These are phyloP conservation scores for Epichloe elymi DNA, from an alignment of 2,329 filamentous ascomycete species.

Conservation along the genomic window DNA sequence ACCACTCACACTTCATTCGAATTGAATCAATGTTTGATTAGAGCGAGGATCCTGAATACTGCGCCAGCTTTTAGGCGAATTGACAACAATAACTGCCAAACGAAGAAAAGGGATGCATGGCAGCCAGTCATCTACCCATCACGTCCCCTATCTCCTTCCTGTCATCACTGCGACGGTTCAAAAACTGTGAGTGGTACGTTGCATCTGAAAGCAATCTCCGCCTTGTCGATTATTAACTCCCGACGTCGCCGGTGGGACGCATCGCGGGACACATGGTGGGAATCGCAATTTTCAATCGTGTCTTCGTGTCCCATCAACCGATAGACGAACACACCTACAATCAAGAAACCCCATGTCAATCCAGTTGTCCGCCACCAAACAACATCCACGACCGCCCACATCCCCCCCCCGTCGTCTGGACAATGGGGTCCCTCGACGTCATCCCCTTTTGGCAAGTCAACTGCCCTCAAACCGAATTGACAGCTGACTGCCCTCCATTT, in stretches of 20 bases:
- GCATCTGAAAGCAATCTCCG: background rate
- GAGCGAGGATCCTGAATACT: too few species aligned
- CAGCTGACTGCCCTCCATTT: constrained; percentile 57
- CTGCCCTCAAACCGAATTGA: constrained; percentile 48
- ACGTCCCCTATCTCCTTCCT: too few species aligned
- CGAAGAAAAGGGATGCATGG: too few species aligned
- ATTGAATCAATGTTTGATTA: too few species aligned
- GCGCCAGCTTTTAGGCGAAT: too few species aligned
- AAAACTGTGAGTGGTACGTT: too few species aligned
- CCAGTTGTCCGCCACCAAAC: background rate
- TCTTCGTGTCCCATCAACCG: background rate
- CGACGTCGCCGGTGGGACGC: background rate
- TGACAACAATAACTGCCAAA: too few species aligned
- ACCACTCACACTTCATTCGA: too few species aligned
- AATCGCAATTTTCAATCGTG: background rate
- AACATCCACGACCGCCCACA: background rate
- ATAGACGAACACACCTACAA: too few species aligned
- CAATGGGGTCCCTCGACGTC: constrained; percentile 23
- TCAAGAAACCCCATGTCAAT: too few species aligned
- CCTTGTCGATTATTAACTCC: background rate
- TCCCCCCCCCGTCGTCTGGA: background rate
- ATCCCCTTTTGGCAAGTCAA: constrained; percentile 76
- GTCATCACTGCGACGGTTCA: too few species aligned
- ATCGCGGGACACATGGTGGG: background rate
- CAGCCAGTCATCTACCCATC: too few species aligned